Evolutionary conservation across 2,329 filamentous ascomycete species (phyloP), one percentile per base, ranked within the genome.

Genomic region (Triangularia setosa): DNA sequence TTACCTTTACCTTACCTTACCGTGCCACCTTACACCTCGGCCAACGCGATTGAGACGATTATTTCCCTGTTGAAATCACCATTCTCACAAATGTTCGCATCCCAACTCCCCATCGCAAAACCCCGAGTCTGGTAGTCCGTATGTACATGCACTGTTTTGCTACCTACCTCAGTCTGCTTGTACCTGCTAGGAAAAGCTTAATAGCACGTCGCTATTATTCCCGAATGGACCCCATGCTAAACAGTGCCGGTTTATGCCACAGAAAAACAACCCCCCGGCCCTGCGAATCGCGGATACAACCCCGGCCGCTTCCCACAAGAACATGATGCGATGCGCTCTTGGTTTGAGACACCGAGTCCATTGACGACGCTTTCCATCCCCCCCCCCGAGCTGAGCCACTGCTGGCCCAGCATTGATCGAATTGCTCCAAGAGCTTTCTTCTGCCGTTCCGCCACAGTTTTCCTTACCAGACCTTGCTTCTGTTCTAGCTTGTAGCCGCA

Each of bases 251-350:
- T 73, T 73, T 67, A 73, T 53, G 40, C 72, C 73, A 71, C 69
- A 72, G 67, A 69, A 64, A 54, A 40, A 62, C 54, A 28, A 58
- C 33, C 40, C 58, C 58, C 24, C 48, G 27, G 27, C 44, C 18
- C 44, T 30, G 27, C 68, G 66, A 67, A 67, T 62, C 52, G 64
- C 60, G 57, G 60, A 28, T 55, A 44, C 60, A 58, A 35, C 60
- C 68, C 64, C 64, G 40, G 58, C 63, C 55, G 21, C 28, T 57
- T 54, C 33, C 62, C 64, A 69, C 65, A 67, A 69, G 72, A 75
- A 72, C 75, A 79, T 75, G 76, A 79, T 79, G 78, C 77, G 74
- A 78, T 75, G 72, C 74, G 71, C 68, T 71, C 73, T 73, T 71
- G 72, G 70, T 71, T 72, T 76, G 74, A 78, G 74, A 75, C 76